phyloP scores from a whole-genome alignment of 176 grass and related monocot genomes.

The Hsuehochloa calcarea region DNA sequence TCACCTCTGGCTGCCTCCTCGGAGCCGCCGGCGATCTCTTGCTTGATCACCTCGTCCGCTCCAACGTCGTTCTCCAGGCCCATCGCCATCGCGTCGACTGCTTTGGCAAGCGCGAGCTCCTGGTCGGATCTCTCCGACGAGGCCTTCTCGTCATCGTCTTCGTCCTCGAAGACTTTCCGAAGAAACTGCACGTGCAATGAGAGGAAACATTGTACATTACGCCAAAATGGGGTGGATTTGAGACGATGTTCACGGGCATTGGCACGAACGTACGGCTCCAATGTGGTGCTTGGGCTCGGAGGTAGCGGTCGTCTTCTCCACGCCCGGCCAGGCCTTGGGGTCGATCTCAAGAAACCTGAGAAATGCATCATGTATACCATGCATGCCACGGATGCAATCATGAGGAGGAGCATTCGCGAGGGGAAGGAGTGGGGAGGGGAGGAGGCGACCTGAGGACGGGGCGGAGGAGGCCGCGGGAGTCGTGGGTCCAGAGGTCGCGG shows the following conservation, averaged over 20 bases:
- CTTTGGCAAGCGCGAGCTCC: conserved; percentile 82
- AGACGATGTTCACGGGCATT: background rate
- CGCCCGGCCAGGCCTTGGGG: conserved; percentile 73
- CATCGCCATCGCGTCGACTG: conserved; percentile 86
- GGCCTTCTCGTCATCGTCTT: conserved; percentile 54
- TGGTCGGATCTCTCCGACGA: conserved; percentile 58
- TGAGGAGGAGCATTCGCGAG: background rate
- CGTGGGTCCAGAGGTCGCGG: conserved; percentile 76
- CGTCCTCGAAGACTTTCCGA: conserved; percentile 75
- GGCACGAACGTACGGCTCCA: conserved; percentile 54
- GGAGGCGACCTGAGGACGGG: conserved; percentile 70
- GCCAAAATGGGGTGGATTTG: background rate
- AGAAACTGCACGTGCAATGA: conserved; percentile 52
- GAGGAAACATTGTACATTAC: background rate
- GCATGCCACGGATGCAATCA: no score
- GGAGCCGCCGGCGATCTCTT: background rate
- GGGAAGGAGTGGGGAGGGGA: background rate
- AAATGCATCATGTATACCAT: background rate
- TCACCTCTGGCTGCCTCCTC: background rate
- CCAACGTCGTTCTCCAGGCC: conserved; percentile 41
- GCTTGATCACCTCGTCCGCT: background rate
- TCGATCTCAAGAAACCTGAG: conserved; percentile 87
- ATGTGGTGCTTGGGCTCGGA: conserved; percentile 84
- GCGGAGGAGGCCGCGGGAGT: conserved; percentile 80
- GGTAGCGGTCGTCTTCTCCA: conserved; percentile 82